Evolutionary conservation across 768 basidiomycete genomes (phyloP).

Genomic region (Tylopilus plumbeoviolaceoides): DNA sequence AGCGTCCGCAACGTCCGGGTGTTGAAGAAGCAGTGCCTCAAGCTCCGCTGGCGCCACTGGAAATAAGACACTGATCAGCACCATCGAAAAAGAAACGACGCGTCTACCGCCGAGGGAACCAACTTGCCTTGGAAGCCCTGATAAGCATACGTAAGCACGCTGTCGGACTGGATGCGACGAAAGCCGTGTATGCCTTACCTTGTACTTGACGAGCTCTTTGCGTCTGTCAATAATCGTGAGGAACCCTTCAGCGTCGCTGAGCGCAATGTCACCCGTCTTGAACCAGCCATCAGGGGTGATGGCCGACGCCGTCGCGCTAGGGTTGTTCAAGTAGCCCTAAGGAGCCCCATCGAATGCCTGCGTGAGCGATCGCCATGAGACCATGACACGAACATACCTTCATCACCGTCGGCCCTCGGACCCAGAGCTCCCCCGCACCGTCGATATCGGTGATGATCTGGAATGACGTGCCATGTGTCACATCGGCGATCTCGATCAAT

Average conservation of each 20-base stretch:
- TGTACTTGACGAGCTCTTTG: constrained; percentile 78
- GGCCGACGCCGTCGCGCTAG: constrained; percentile 59
- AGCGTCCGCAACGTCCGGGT: constrained; percentile 72
- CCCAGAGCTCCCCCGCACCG: constrained; percentile 76
- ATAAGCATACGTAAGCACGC: background rate
- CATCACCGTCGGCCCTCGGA: constrained; percentile 76
- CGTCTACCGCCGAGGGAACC: background rate
- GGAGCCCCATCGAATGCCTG: too few species aligned
- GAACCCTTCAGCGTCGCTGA: constrained; percentile 63
- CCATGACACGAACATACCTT: constrained; percentile 44
- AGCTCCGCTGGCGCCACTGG: constrained; percentile 63
- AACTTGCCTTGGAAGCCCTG: constrained; percentile 71
- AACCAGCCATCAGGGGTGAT: constrained; percentile 80
- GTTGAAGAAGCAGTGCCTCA: constrained; percentile 69
- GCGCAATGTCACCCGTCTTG: constrained; percentile 83
- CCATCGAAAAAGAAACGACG: background rate
- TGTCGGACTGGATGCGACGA: background rate
- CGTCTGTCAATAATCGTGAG: constrained; percentile 71
- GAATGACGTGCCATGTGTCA: background rate
- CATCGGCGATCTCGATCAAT: background rate
- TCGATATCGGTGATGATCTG: constrained; percentile 27
- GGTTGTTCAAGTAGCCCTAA: constrained; percentile 75
- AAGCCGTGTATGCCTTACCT: constrained; percentile 29
- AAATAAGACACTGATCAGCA: background rate
- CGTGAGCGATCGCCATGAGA: background rate